Base-by-base conservation (phyloP, 768 basidiomycete genomes). In the Sarcodon aspratus region DNA sequence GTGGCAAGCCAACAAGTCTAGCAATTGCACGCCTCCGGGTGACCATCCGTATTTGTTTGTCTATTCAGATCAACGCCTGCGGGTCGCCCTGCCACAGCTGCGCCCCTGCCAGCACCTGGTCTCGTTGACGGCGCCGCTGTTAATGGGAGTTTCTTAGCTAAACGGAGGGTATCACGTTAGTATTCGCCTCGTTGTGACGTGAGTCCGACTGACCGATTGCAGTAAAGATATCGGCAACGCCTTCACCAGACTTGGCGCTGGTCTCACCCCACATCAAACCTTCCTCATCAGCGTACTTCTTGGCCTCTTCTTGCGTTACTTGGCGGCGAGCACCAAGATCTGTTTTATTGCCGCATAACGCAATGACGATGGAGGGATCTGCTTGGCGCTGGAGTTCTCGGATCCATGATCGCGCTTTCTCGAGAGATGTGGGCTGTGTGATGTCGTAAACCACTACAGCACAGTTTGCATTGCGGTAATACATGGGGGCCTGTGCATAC, bases 381-480 rank as follows among this genome's bases (percentile, higher is more conserved):
- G 94, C 95, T 69, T 97, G 94, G 48, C 94, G 90, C 61, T 96
- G 93, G 2, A 98, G 80, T 65, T 97, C 94, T 46, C 87, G 77
- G 62, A 98, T 94, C 95, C 95, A 98, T 54, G 83, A 82, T 57
- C 86, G 85, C 31, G 95, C 95, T 68, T 95, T 96, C 70, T 95
- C 90, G 54, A 95, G 78, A 2, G 94, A 95, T 18, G 90, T 74
- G 7, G 84, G 63, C 61, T 91, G 86, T 37, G 96, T 98, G 64
- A 99, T 94, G 67, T 99, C 96, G 63, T 92, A 95, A 17, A 93
- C 91, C 44, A 93, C 92, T 27, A 95, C 88, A 21, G 92, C 91
- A 59, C 90, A 92, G 60, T 93, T 87, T 60, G 89, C 90, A 55
- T 91, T 91, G 55, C 91, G 84, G 68, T 96, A 96, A 71, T 95